Percentiles rank a stretch among this genome's conserved stretches.
phyloP scores from a whole-genome alignment of 768 basidiomycete species.

The Amanita molliuscula region DNA sequence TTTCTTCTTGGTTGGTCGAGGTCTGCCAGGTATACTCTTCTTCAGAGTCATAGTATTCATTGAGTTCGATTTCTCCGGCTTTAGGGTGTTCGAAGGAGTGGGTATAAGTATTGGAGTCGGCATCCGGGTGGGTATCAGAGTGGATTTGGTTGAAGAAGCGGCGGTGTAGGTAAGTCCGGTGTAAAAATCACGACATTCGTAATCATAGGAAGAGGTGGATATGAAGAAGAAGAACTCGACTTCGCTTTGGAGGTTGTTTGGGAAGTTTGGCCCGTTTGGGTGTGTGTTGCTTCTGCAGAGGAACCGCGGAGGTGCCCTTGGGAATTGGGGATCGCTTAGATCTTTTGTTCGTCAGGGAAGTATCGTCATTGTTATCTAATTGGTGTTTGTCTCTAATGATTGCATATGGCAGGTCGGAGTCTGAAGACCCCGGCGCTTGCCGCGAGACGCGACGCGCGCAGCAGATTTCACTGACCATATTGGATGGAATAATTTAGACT shows the following conservation, averaged over 20 bases:
- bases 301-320: no score
- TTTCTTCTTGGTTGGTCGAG: constrained; percentile 20
- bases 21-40: neutral
- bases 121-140: neutral
- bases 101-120: neutral
- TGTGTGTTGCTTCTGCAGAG: neutral
- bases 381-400: no score
- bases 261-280: constrained; percentile 16
- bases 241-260: constrained; percentile 12
- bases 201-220: neutral
- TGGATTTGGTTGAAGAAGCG: neutral
- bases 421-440: no score
- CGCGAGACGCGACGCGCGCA: no score
- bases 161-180: constrained; percentile 10
- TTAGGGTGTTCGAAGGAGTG: neutral
- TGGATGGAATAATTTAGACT: no score
- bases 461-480: no score
- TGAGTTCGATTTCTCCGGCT: neutral
- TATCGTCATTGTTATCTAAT: no score
- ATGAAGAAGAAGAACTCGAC: neutral
- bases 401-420: no score
- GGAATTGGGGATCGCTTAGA: no score
- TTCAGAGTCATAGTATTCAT: constrained; percentile 10
- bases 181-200: constrained; percentile 10
- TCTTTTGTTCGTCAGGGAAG: no score